Conservation (phyloP, 1,139 yeast species). For the Fermentozyma sake region DNA sequence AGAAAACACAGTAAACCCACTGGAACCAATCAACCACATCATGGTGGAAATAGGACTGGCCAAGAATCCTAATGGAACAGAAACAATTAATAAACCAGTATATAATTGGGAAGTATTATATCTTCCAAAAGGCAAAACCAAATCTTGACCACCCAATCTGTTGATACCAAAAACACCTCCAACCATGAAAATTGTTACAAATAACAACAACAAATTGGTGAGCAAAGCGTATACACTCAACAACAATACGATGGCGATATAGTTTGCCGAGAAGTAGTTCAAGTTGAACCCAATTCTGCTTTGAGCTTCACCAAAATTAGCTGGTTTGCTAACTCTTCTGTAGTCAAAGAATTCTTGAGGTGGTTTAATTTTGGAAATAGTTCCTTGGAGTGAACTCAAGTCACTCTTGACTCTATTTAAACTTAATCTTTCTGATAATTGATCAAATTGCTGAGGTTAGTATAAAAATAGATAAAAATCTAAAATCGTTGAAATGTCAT, state of each 20-base stretch:
- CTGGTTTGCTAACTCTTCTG: slow-evolving; percentile 86
- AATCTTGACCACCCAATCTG: slow-evolving; percentile 75
- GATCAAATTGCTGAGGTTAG: slow-evolving; percentile 12
- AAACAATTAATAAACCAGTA: slow-evolving; percentile 73
- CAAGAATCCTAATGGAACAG: slow-evolving; percentile 84
- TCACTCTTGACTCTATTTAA: slow-evolving; percentile 20
- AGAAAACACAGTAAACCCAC: slow-evolving; percentile 78
- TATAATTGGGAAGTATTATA: slow-evolving; percentile 81
- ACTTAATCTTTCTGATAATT: slow-evolving; percentile 19
- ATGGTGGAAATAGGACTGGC: slow-evolving; percentile 93
- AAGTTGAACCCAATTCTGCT: slow-evolving; percentile 82
- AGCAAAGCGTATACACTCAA: slow-evolving; percentile 57
- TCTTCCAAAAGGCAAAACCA: slow-evolving; percentile 63
- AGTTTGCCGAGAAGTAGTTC: slow-evolving; percentile 85
- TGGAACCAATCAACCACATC: slow-evolving; percentile 96
- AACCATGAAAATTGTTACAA: slow-evolving; percentile 65
- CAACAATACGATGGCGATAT: slow-evolving; percentile 67
- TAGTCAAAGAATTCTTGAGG: slow-evolving; percentile 92
- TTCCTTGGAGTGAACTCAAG: slow-evolving; percentile 38
- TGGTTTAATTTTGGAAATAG: slow-evolving; percentile 73
- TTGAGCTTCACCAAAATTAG: slow-evolving; percentile 84
- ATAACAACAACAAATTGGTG: slow-evolving; percentile 78
- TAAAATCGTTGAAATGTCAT: no score
- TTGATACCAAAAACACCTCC: slow-evolving; percentile 79
- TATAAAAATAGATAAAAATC: no score